phyloP scores from a whole-genome alignment of 306 rosid genomes.

The Cicer yamashitae region DNA sequence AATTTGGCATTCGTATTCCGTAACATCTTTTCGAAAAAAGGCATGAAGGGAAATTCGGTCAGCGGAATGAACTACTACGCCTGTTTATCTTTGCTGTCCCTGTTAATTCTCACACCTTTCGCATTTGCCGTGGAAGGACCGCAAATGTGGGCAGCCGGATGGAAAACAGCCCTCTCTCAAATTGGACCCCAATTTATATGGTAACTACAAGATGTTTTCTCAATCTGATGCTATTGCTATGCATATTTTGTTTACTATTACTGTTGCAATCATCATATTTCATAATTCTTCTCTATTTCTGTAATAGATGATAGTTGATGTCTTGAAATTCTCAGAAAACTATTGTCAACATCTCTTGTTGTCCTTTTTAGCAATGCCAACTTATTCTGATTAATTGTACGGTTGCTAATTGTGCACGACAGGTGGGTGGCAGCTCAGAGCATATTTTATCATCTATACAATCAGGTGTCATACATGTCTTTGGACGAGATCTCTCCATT shows the following conservation, averaged over 20 bases:
- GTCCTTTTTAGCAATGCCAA: slow-evolving; percentile 20
- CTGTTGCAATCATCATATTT: not conserved
- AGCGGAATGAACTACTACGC: slow-evolving; percentile 98
- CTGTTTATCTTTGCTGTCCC: slow-evolving; percentile 82
- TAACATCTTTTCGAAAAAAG: slow-evolving; percentile 84
- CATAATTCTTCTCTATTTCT: not conserved
- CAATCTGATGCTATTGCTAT: slow-evolving; percentile 6
- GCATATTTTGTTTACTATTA: slow-evolving; percentile 14
- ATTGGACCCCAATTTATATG: slow-evolving; percentile 83
- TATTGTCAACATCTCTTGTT: not conserved
- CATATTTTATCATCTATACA: slow-evolving; percentile 88
- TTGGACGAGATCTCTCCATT: slow-evolving; percentile 89
- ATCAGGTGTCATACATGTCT: slow-evolving; percentile 46
- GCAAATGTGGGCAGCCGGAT: slow-evolving; percentile 85
- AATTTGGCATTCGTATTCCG: slow-evolving; percentile 90
- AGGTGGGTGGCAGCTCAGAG: slow-evolving; percentile 99
- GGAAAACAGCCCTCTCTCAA: slow-evolving; percentile 70
- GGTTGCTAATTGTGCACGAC: slow-evolving; percentile 17
- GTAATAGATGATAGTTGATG: not conserved
- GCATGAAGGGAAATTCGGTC: slow-evolving; percentile 93
- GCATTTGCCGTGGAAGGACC: slow-evolving; percentile 96
- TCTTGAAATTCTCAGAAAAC: not conserved
- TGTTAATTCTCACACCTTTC: slow-evolving; percentile 73
- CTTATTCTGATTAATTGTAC: not conserved
- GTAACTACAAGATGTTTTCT: slow-evolving; percentile 48